These are phyloP conservation scores for Fusarium buharicum DNA, from an alignment of 2,329 filamentous ascomycete genomes.

Conservation along the genomic window DNA sequence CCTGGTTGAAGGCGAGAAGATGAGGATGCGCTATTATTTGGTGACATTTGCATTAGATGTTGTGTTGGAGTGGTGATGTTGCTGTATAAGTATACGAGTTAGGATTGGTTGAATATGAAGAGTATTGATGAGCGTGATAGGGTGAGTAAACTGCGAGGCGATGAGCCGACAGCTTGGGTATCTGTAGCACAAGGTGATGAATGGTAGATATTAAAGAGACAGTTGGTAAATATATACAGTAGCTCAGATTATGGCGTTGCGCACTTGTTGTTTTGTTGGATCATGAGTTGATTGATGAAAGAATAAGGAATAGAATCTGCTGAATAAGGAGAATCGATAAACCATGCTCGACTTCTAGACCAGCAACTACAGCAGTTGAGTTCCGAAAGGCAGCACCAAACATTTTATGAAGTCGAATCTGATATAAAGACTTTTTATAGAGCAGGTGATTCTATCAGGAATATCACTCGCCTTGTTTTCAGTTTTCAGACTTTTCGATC, in stretches of 20 bases:
- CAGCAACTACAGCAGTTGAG: no score
- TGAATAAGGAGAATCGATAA: background rate
- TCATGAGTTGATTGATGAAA: background rate
- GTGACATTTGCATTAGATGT: background rate
- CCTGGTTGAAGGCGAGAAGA: constrained; percentile 24
- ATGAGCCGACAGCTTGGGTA: background rate
- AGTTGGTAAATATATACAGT: no score
- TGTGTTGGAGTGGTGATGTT: background rate
- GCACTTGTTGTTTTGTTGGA: no score
- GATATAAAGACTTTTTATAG: no score
- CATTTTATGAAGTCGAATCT: background rate
- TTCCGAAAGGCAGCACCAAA: no score
- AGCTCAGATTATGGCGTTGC: no score
- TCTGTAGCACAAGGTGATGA: no score
- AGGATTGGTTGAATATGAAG: background rate
- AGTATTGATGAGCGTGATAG: background rate
- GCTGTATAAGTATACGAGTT: background rate
- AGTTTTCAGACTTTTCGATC: background rate
- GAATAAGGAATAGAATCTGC: background rate
- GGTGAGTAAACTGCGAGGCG: background rate
- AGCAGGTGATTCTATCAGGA: no score
- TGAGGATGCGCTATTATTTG: background rate
- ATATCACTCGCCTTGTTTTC: background rate
- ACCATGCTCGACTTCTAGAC: background rate
- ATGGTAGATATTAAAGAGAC: no score